phyloP scores from a whole-genome alignment of 768 basidiomycete genomes.

The Tephrocybe sp. region DNA sequence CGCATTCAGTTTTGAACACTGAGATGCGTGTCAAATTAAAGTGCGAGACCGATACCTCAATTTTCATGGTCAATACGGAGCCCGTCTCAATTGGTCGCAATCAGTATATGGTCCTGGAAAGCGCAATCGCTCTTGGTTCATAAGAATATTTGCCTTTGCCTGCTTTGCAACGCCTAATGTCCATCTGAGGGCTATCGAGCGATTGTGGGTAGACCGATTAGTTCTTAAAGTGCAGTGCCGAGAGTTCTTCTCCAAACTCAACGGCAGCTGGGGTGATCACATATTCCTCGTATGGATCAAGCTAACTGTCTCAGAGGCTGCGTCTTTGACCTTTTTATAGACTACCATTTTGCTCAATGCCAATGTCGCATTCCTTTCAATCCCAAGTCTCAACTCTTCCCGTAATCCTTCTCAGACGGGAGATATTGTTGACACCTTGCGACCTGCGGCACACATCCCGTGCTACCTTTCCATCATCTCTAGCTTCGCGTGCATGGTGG shows the following conservation, averaged over 20 bases:
- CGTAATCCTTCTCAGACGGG: neutral
- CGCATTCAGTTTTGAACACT: neutral
- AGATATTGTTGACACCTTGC: neutral
- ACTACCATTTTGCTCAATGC: neutral
- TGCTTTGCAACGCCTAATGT: neutral
- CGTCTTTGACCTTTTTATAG: neutral
- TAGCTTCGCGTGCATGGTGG: slow-evolving; percentile 1
- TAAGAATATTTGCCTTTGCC: neutral
- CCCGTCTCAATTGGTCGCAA: neutral
- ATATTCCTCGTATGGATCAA: slow-evolving; percentile 1
- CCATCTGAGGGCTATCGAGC: slow-evolving; percentile 1
- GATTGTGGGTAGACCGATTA: neutral
- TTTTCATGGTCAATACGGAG: slow-evolving; percentile 5
- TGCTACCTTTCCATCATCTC: slow-evolving; percentile 1
- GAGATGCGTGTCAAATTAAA: neutral
- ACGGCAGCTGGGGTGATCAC: neutral
- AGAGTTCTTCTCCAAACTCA: slow-evolving; percentile 1
- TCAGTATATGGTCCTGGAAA: neutral
- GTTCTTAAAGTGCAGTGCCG: neutral
- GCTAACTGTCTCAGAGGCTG: neutral
- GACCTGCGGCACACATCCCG: neutral
- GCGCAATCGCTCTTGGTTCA: neutral
- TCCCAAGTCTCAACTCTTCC: neutral
- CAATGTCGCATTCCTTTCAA: slow-evolving; percentile 2
- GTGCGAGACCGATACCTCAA: slow-evolving; percentile 2